Percentiles rank a stretch among this genome's conserved stretches.
These are phyloP conservation scores for Xylaria palmicola DNA, from an alignment of 495 filamentous ascomycete genomes.

Conservation along the genomic window DNA sequence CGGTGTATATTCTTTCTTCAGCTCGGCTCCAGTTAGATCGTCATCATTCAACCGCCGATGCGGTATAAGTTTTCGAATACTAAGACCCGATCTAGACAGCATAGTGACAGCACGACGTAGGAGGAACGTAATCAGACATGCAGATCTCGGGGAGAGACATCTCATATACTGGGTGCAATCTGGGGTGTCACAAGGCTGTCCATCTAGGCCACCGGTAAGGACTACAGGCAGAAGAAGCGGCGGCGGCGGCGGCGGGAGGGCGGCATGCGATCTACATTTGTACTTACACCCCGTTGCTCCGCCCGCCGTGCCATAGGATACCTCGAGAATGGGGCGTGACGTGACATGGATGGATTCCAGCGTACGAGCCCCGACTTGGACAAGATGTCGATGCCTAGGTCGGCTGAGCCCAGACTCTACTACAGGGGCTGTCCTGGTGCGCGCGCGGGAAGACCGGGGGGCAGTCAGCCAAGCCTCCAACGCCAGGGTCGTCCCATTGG, in stretches of 20 bases:
- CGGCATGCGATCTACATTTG: conserved; percentile 2
- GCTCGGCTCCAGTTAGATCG: conserved; percentile 31
- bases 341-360: conserved; percentile 16
- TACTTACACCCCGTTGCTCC: conserved; percentile 9
- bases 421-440: conserved; percentile 11
- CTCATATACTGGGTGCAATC: conserved; percentile 27
- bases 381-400: conserved; percentile 10
- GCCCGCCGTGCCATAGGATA: conserved; percentile 6
- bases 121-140: conserved; percentile 24
- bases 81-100: conserved; percentile 43
- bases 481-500: conserved; percentile 9
- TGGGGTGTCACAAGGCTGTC: conserved; percentile 15
- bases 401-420: conserved; percentile 6
- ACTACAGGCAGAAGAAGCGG: not conserved
- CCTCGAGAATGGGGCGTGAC: conserved; percentile 13
- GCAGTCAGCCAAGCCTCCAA: conserved; percentile 13
- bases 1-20: conserved; percentile 30
- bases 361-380: not conserved
- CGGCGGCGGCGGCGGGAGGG: not conserved
- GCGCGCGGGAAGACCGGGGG: conserved; percentile 12
- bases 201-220: not conserved
- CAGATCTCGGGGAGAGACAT: conserved; percentile 27
- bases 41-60: conserved; percentile 34
- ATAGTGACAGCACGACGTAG: conserved; percentile 30
- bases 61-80: conserved; percentile 45